These are phyloP conservation scores for Wolfiporia cocos DNA, from an alignment of 1,284 basidiomycete species.

Conservation along the genomic window DNA sequence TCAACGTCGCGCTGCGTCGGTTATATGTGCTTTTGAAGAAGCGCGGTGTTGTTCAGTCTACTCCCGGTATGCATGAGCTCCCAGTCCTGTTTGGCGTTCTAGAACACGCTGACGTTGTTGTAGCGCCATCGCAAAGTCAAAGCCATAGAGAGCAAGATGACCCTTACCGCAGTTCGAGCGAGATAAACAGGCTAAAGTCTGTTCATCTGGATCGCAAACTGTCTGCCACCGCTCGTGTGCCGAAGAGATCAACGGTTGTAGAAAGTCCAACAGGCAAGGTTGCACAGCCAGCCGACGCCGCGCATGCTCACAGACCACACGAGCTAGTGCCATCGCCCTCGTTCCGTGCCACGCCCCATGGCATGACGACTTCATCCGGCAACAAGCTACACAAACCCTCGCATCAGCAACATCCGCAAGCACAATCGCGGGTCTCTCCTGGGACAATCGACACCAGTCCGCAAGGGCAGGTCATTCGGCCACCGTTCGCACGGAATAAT, in stretches of 20 bases:
- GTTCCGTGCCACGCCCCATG: conserved; percentile 13
- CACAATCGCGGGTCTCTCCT: conserved; percentile 34
- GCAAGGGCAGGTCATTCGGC: conserved; percentile 56
- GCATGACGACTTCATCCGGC: conserved; percentile 13
- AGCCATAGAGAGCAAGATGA: conserved; percentile 39
- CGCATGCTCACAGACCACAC: conserved; percentile 20
- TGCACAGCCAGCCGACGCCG: conserved; percentile 57
- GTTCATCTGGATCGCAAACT: conserved; percentile 93
- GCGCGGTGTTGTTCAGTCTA: conserved; percentile 83
- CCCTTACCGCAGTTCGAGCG: conserved; percentile 80
- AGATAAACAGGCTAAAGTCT: conserved; percentile 92
- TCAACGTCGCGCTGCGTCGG: conserved; percentile 92
- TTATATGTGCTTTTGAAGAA: conserved; percentile 89
- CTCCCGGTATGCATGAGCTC: conserved; percentile 62
- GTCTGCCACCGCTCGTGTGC: conserved; percentile 86
- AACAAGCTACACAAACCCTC: conserved; percentile 27
- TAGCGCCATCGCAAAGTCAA: conserved; percentile 27
- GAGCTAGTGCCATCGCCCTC: conserved; percentile 15
- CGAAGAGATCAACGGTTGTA: conserved; percentile 92
- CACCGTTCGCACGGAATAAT: conserved; percentile 75
- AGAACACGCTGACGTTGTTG: not conserved
- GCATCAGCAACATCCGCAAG: conserved; percentile 22
- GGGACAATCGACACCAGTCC: conserved; percentile 30
- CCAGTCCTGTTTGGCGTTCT: not conserved
- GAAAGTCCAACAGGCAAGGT: conserved; percentile 92